These are phyloP conservation scores for Castanospermum australe DNA, from an alignment of 306 rosid genomes.

Conservation along the genomic window DNA sequence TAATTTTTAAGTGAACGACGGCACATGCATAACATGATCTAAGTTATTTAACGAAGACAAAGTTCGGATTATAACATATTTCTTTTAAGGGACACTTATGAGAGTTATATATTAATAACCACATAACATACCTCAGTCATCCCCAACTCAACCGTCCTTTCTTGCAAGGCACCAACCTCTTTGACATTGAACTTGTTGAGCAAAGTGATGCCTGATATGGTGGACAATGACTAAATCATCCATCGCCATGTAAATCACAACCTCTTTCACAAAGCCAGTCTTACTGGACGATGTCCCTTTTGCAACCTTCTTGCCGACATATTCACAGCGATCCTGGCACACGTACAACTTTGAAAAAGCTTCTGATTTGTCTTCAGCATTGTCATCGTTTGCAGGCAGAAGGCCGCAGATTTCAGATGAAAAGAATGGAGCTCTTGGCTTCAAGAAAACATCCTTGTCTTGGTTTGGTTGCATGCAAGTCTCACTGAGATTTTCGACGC, in stretches of 20 bases:
- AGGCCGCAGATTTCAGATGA: neutral
- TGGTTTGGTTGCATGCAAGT: conserved; percentile 35
- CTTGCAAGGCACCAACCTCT: conserved; percentile 23
- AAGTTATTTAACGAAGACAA: no score
- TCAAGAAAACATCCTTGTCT: conserved; percentile 27
- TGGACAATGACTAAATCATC: conserved; percentile 48
- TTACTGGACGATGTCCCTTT: neutral
- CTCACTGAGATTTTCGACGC: conserved; percentile 37
- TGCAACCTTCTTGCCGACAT: neutral
- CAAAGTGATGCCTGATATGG: conserved; percentile 26
- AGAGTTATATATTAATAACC: neutral
- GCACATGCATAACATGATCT: no score
- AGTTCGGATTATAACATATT: no score
- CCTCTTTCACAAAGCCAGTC: conserved; percentile 35
- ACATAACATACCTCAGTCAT: conserved; percentile 20
- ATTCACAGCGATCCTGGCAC: neutral
- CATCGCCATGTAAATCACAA: conserved; percentile 42
- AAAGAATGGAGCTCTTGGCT: neutral
- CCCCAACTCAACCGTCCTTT: conserved; percentile 31
- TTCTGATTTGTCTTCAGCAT: neutral
- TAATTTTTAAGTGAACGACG: no score
- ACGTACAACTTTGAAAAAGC: neutral
- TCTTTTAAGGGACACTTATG: no score
- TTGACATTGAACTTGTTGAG: conserved; percentile 32
- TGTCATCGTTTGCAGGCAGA: neutral